phyloP scores from a whole-genome alignment of 257 asterid genomes.

The Oldenlandia corymbosa region DNA sequence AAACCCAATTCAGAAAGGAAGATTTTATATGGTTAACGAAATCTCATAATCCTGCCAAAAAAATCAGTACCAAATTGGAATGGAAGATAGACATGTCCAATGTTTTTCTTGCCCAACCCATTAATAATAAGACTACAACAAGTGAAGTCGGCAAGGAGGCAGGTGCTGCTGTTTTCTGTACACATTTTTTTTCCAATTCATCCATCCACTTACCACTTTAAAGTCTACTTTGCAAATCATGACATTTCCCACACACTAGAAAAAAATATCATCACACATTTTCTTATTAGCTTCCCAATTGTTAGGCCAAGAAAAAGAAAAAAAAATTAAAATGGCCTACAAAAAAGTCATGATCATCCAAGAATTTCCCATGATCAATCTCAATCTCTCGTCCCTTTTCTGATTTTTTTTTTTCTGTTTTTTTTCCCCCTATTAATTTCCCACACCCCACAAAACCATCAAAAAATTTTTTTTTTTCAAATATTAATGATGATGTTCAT shows the following conservation, averaged over 20 bases:
- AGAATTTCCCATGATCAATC: conserved; percentile 53
- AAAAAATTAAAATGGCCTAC: too few relatives aligned
- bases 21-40: conserved; percentile 4
- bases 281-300: neutral
- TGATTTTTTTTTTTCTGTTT: neutral
- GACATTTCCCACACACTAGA: conserved; percentile 25
- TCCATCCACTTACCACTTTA: conserved; percentile 40
- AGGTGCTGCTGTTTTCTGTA: neutral
- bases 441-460: neutral
- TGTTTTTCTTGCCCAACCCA: conserved; percentile 37
- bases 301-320: conserved; percentile 27
- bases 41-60: neutral
- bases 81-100: neutral
- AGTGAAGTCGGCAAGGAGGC: conserved; percentile 38
- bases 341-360: conserved; percentile 16
- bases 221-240: conserved; percentile 61
- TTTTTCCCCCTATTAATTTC: too few relatives aligned
- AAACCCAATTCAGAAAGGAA: too few relatives aligned
- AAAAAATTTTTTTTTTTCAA: conserved; percentile 2
- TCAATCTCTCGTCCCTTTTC: conserved; percentile 36
- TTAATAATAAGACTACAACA: conserved; percentile 16
- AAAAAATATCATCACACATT: neutral
- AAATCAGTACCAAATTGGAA: neutral
- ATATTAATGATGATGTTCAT: too few relatives aligned
- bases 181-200: conserved; percentile 46